These are phyloP conservation scores for Alnus glutinosa DNA, from an alignment of 306 rosid genomes.

Conservation along the genomic window DNA sequence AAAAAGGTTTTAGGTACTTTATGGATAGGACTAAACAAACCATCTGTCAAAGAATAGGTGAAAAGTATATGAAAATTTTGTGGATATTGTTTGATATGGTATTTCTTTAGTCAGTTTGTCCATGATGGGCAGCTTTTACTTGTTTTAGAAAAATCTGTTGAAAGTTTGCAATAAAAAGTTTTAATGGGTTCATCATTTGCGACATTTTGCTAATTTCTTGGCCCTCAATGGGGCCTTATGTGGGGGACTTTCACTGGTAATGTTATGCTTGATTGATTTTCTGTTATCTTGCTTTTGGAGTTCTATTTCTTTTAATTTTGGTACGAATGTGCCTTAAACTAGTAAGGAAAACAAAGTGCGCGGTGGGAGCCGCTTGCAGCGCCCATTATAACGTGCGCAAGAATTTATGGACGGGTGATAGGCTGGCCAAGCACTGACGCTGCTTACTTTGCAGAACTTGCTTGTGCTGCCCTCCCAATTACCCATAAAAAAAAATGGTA, in stretches of 20 bases:
- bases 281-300: neutral
- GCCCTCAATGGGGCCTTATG: neutral
- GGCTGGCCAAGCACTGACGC: slow-evolving; percentile 80
- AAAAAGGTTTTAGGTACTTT: neutral
- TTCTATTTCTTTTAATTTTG: neutral
- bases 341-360: slow-evolving; percentile 95
- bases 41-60: neutral
- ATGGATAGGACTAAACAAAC: neutral
- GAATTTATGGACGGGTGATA: slow-evolving; percentile 76
- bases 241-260: neutral
- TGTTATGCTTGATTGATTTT: neutral
- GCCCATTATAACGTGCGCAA: slow-evolving; percentile 32
- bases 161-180: neutral
- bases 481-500: neutral
- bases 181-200: neutral
- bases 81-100: neutral
- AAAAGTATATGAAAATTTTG: neutral
- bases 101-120: neutral
- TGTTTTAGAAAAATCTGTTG: neutral
- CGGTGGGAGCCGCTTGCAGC: slow-evolving; percentile 81
- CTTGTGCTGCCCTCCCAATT: slow-evolving; percentile 70
- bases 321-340: slow-evolving; percentile 62
- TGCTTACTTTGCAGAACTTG: slow-evolving; percentile 90
- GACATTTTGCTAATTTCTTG: neutral
- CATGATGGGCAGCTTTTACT: neutral